These are phyloP conservation scores for Heimioporus sp. DNA, from an alignment of 768 basidiomycete genomes.

Conservation along the genomic window DNA sequence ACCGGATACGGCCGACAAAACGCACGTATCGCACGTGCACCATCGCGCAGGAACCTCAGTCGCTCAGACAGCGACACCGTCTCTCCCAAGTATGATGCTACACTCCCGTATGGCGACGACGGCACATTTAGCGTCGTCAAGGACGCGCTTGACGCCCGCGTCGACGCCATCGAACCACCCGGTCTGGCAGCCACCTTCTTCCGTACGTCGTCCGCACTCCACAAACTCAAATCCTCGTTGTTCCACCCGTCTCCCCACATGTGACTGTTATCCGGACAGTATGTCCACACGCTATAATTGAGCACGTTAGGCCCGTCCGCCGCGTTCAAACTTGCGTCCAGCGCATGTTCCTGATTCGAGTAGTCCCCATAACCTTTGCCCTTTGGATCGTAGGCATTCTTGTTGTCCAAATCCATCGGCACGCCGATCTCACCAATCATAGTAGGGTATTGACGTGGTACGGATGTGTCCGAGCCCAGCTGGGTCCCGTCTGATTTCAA, in stretches of 20 bases:
- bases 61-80: slow-evolving; percentile 6
- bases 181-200: background rate
- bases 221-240: slow-evolving; percentile 90
- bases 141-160: slow-evolving; percentile 16
- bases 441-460: slow-evolving; percentile 60
- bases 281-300: slow-evolving; percentile 88
- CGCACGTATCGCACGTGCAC: slow-evolving; percentile 80
- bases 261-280: slow-evolving; percentile 79
- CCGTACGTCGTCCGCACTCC: slow-evolving; percentile 71
- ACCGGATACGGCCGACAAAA: slow-evolving; percentile 84
- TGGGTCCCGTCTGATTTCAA: slow-evolving; percentile 72
- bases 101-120: slow-evolving; percentile 13
- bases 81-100: background rate
- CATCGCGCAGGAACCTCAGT: slow-evolving; percentile 74
- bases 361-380: slow-evolving; percentile 67
- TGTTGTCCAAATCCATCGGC: slow-evolving; percentile 92
- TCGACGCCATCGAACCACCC: slow-evolving; percentile 7
- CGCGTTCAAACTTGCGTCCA: slow-evolving; percentile 80
- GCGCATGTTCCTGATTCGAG: slow-evolving; percentile 72
- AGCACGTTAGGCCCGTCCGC: slow-evolving; percentile 74
- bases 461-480: slow-evolving; percentile 38
- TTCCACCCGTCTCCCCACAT: slow-evolving; percentile 97
- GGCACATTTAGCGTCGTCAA: slow-evolving; percentile 18
- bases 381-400: slow-evolving; percentile 67
- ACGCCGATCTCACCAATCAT: slow-evolving; percentile 95